Conservation (phyloP, 2,329 filamentous ascomycete genomes). For the Pseudogymnoascus sp. region DNA sequence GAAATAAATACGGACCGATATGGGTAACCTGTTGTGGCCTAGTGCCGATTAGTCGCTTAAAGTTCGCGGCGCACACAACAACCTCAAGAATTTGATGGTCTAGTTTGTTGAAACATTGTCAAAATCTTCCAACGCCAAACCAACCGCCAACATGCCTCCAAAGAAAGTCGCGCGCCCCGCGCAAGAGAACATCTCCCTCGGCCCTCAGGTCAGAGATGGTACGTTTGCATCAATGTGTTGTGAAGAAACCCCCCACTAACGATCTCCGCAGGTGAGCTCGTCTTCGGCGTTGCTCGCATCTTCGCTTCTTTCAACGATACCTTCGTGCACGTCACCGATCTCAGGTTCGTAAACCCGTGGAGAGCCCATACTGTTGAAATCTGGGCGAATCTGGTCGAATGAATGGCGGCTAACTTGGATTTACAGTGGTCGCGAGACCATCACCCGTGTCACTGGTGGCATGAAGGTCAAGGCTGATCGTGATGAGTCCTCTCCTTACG, state of each 20-base stretch:
- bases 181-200: constrained; percentile 97
- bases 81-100: constrained; percentile 1
- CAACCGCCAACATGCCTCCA: constrained; percentile 71
- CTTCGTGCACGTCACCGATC: constrained; percentile 98
- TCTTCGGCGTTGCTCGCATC: constrained; percentile 73
- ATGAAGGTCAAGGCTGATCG: constrained; percentile 99
- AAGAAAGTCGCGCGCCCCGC: constrained; percentile 79
- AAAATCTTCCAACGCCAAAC: constrained; percentile 17
- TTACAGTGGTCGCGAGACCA: constrained; percentile 97
- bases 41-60: not conserved
- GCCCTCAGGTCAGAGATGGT: constrained; percentile 95
- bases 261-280: constrained; percentile 53
- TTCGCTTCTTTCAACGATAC: constrained; percentile 67
- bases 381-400: constrained; percentile 25
- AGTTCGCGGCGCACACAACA: constrained; percentile 8
- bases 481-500: constrained; percentile 99
- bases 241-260: constrained; percentile 8
- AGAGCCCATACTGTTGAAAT: constrained; percentile 8
- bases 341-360: constrained; percentile 55
- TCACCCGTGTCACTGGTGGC: constrained; percentile 98
- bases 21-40: not conserved
- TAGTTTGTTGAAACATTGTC: constrained; percentile 6
- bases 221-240: constrained; percentile 30
- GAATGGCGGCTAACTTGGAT: constrained; percentile 56
- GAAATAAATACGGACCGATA: constrained; percentile 7